A percentile compares a stretch with the other conserved stretches of the same genome.
phyloP scores from a whole-genome alignment of 1,284 basidiomycete species.

The Trametes pubescens region DNA sequence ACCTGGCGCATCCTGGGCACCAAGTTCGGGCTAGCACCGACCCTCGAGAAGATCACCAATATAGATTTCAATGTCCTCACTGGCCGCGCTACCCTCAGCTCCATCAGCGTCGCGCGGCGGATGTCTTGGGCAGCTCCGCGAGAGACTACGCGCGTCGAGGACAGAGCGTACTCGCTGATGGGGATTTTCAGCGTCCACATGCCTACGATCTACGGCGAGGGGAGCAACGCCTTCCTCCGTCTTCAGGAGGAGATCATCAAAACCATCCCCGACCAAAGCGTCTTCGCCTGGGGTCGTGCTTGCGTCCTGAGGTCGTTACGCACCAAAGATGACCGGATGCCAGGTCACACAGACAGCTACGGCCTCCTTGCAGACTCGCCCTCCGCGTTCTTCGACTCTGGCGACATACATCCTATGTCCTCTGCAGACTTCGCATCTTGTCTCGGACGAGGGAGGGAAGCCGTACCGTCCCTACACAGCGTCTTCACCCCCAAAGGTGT shows the following conservation, averaged over 20 bases:
- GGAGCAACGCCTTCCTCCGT: not conserved
- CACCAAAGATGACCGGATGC: no score
- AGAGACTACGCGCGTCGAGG: not conserved
- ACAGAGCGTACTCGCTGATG: not conserved
- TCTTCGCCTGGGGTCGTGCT: not conserved
- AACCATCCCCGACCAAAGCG: not conserved
- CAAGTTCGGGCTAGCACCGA: not conserved
- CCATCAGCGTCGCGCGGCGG: not conserved
- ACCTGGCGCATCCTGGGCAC: not conserved
- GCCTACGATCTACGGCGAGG: not conserved
- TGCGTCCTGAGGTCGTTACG: not conserved
- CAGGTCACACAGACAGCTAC: not conserved
- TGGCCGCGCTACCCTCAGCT: not conserved
- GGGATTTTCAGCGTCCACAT: conserved; percentile 1
- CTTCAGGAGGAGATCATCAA: conserved; percentile 1
- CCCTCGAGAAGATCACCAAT: not conserved
- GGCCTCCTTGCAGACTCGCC: not conserved
- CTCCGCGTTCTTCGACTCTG: not conserved
- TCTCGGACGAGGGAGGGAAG: not conserved
- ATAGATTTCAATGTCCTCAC: not conserved
- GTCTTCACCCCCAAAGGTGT: not conserved
- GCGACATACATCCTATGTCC: not conserved
- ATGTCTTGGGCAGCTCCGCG: not conserved
- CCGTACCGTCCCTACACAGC: not conserved
- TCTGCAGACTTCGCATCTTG: not conserved